A percentile compares a stretch with the other conserved stretches of the same genome.
Conservation (phyloP, 805 yeast species). For the Hanseniaspora hatyaiensis region DNA sequence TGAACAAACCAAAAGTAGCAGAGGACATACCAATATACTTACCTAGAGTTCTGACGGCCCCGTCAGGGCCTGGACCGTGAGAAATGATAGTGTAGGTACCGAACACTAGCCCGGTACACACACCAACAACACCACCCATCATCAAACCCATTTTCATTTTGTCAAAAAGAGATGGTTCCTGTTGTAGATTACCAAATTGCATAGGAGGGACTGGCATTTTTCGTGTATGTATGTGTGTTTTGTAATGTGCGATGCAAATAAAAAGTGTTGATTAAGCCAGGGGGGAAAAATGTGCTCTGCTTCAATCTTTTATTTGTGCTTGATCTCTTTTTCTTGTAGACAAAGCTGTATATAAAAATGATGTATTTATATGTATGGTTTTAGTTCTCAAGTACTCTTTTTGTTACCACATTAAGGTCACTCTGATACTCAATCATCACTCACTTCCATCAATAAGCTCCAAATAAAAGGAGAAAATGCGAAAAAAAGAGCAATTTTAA, state of each 20-base stretch:
- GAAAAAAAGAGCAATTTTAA: no score
- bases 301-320: no score
- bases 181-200: slow-evolving; percentile 49
- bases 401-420: no score
- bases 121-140: slow-evolving; percentile 82
- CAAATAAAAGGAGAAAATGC: no score
- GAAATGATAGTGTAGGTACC: slow-evolving; percentile 87
- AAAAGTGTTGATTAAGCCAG: no score
- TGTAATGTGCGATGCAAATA: no score
- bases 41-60: slow-evolving; percentile 90
- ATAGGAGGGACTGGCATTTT: slow-evolving; percentile 38
- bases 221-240: neutral
- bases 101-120: slow-evolving; percentile 85
- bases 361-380: no score
- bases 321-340: no score
- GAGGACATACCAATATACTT: slow-evolving; percentile 95
- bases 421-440: no score
- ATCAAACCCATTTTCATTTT: slow-evolving; percentile 97
- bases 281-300: neutral
- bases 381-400: neutral
- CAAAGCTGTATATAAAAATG: no score
- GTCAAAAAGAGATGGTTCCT: slow-evolving; percentile 78
- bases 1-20: slow-evolving; percentile 89
- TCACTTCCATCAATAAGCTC: no score
- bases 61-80: slow-evolving; percentile 97